Evolutionary conservation across 1,139 yeast genomes (phyloP), one percentile per base, ranked within the genome.

Genomic region (Meyerozyma guilliermondii): DNA sequence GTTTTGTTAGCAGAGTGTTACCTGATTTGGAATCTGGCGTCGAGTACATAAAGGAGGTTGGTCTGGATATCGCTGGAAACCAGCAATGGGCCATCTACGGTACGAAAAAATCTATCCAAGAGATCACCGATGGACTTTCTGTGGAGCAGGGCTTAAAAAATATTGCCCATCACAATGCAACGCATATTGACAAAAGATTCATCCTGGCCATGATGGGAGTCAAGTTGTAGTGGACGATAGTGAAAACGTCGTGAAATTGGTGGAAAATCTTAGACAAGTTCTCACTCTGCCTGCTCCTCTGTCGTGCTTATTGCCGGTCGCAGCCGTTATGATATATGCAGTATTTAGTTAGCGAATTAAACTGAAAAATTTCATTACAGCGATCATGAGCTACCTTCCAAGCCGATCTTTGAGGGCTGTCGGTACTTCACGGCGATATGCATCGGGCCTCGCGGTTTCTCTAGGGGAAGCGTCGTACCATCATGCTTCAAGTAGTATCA

Each of bases 1-100:
- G 94, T 0, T 66, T 81, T 30, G 74, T 83, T 3, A 72, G 81
- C 46, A 55, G 58, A 35, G 57, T 81, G 1, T 63, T 62, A 23
- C 74, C 74, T 0, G 71, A 73, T 46, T 69, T 76, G 49, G 71
- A 74, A 10, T 61, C 65, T 1, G 87, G 84, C 0, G 49, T 83
- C 22, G 65, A 64, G 8, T 62, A 66, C 35, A 85, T 86, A 22
- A 48, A 66, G 30, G 66, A 66, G 27, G 54, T 82, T 40, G 94
- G 85, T 0, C 50, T 47, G n/a, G 60, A 58, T 11, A 79, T 86
- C 39, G 71, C 75, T 36, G 48, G 51, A 4, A 68, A 74, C 58
- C 70, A 74, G 30, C 73, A 70, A 9, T 81, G 86, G 66, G 88
- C 88, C 17, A 68, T 85, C 36, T 71, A 62, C 48, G 94, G 92